A percentile compares a stretch with the other conserved stretches of the same genome.
These are phyloP conservation scores for Candida endomychidarum DNA, from an alignment of 805 yeast genomes.

Conservation along the genomic window DNA sequence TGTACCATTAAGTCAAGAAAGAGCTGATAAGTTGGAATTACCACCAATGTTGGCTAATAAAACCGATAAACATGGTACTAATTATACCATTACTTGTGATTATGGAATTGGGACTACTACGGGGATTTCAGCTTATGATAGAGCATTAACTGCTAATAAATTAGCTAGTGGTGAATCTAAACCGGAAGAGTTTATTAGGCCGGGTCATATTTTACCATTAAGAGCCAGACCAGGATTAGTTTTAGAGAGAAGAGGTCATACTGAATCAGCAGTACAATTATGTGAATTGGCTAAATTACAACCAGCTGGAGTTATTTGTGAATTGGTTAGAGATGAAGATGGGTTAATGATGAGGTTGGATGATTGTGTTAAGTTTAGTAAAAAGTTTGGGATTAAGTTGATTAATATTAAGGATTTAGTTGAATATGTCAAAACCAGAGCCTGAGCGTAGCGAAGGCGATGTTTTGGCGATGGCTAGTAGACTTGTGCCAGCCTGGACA, in stretches of 20 bases:
- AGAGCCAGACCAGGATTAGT: conserved; percentile 88
- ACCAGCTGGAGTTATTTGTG: conserved; percentile 92
- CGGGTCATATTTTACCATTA: conserved; percentile 93
- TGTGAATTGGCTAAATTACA: conserved; percentile 72
- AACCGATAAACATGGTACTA: conserved; percentile 90
- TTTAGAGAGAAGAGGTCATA: conserved; percentile 84
- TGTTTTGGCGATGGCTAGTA: too few species aligned
- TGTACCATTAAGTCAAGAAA: conserved; percentile 74
- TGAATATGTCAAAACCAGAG: conserved; percentile 30
- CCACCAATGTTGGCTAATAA: conserved; percentile 70
- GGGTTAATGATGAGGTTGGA: conserved; percentile 94
- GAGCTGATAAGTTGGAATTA: conserved; percentile 78
- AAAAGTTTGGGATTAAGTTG: conserved; percentile 60
- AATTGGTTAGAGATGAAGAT: conserved; percentile 87
- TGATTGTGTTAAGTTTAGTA: conserved; percentile 75
- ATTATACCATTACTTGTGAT: conserved; percentile 93
- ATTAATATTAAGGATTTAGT: conserved; percentile 78
- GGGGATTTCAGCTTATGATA: conserved; percentile 92
- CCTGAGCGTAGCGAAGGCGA: too few species aligned
- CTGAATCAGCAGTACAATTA: conserved; percentile 94
- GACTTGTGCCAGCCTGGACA: too few species aligned
- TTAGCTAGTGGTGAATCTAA: conserved; percentile 61
- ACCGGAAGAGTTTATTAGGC: conserved; percentile 74
- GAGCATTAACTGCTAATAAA: conserved; percentile 76
- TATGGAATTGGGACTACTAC: conserved; percentile 88